phyloP scores from a whole-genome alignment of 2,329 filamentous ascomycete genomes.

The Penicillium sp. region DNA sequence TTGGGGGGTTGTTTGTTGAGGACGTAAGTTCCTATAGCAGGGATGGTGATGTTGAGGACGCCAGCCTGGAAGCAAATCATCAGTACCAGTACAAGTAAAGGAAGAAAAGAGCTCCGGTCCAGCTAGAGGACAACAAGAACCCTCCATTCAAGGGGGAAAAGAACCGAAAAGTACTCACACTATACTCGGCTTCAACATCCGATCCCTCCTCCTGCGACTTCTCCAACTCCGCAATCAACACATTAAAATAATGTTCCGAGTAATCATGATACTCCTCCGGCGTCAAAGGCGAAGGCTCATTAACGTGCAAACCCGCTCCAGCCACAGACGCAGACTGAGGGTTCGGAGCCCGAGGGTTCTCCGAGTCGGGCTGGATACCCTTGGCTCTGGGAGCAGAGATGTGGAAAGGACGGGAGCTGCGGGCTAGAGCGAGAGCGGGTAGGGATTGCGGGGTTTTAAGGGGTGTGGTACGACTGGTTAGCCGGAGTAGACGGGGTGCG shows the following conservation, averaged over 20 bases:
- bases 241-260: slow-evolving; percentile 72
- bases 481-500: not conserved
- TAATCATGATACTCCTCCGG: slow-evolving; percentile 73
- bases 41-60: slow-evolving; percentile 74
- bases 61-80: slow-evolving; percentile 63
- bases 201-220: slow-evolving; percentile 68
- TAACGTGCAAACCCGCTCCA: slow-evolving; percentile 42
- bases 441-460: not conserved
- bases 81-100: not conserved
- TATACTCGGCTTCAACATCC: slow-evolving; percentile 85
- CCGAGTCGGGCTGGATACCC: slow-evolving; percentile 62
- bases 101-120: not conserved
- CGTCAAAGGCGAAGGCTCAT: slow-evolving; percentile 64
- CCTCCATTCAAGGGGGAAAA: not conserved
- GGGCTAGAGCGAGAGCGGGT: not conserved
- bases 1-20: slow-evolving; percentile 99
- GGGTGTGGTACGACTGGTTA: not conserved
- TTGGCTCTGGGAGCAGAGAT: slow-evolving; percentile 38
- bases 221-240: slow-evolving; percentile 64
- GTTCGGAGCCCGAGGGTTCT: slow-evolving; percentile 51
- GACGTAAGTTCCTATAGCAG: slow-evolving; percentile 76
- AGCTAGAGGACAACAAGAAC: not conserved
- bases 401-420: slow-evolving; percentile 30
- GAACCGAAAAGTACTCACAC: slow-evolving; percentile 56
- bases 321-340: slow-evolving; percentile 42